Evolutionary conservation across 768 basidiomycete species (phyloP), one percentile per base, ranked within the genome.

Genomic region (Mycena galopus): DNA sequence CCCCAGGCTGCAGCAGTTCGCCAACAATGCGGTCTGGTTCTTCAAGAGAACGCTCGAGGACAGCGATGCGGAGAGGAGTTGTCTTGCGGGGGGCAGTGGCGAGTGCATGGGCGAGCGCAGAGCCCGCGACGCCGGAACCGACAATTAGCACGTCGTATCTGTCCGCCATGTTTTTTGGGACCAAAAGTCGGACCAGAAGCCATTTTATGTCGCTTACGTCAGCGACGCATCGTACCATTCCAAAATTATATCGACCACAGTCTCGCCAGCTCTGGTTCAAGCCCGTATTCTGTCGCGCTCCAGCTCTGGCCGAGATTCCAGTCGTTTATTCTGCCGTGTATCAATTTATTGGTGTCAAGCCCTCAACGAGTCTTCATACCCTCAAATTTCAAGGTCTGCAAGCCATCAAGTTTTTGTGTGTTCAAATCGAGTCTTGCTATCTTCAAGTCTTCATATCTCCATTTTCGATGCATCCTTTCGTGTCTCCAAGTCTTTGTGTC

Each of bases 1-100:
- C 98, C 1, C 93, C 96, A 2, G 98, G 98, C 78, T 99, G 98
- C 27, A 99, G 85, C 1, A 99, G 90, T 81, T 99, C 98, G 29
- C 98, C 98, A 37, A 99, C 98, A 75, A 99, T 99, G 21, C 98
- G 89, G 86, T 99, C 96, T 0, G 98, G 98, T 80, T 96, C 94
- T 0, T 93, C 88, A 4, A 99, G 88, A 17, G 97, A 97, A 14
- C 97, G 92, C 82, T 99, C 98, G 66, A 99, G 86, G 0, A 98
- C 84, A 21, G 93, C 93, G 75, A 98, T 92, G 25, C 91, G 89
- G 23, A 96, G 88, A 17, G 93, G 93, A 64, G 84, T 84, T 23
- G 81, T 59, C n/a, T n/a, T n/a, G 50, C 89, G 86, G 3, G 88
- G 85, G 12, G 88, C 77, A 1, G 87, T 86, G 5, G 95, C 91